Conservation (phyloP, 1,284 basidiomycete genomes). For the Trichosporon inkin region DNA sequence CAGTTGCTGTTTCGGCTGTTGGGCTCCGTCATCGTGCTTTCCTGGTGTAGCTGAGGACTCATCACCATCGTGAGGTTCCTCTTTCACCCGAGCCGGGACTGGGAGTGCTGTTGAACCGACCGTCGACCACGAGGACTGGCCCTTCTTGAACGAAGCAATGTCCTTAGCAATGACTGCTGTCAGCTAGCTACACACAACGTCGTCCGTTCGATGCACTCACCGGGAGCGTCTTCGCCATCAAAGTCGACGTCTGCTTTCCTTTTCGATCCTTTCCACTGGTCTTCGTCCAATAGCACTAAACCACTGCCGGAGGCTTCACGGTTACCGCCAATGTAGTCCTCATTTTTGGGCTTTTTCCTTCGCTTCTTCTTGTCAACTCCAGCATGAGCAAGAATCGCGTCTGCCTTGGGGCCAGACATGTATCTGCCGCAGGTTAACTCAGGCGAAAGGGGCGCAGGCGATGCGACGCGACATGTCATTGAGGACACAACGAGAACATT, state of each 20-base stretch:
- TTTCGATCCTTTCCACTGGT: constrained; percentile 54
- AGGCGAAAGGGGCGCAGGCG: not conserved
- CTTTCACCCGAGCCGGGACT: constrained; percentile 24
- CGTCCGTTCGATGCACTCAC: constrained; percentile 29
- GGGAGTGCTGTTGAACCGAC: constrained; percentile 36
- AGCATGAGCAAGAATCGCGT: constrained; percentile 76
- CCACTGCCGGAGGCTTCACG: constrained; percentile 23
- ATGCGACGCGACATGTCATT: not conserved
- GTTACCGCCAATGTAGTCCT: constrained; percentile 50
- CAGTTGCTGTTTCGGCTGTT: constrained; percentile 35
- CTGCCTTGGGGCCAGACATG: constrained; percentile 95
- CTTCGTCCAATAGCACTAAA: constrained; percentile 48
- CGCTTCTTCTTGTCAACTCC: constrained; percentile 56
- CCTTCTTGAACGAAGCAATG: constrained; percentile 41
- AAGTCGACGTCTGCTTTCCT: constrained; percentile 33
- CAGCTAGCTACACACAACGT: constrained; percentile 5
- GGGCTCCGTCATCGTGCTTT: not conserved
- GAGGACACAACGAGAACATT: not conserved
- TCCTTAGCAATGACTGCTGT: constrained; percentile 41
- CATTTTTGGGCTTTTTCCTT: constrained; percentile 65
- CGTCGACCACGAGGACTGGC: constrained; percentile 39
- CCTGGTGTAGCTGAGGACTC: constrained; percentile 18
- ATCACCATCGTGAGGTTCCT: constrained; percentile 27
- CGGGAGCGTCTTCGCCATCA: constrained; percentile 49
- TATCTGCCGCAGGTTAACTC: constrained; percentile 54